A percentile compares a stretch with the other conserved stretches of the same genome.
Evolutionary conservation across 768 basidiomycete species (phyloP).

Genomic region (Xerocomellus chrysenteron): DNA sequence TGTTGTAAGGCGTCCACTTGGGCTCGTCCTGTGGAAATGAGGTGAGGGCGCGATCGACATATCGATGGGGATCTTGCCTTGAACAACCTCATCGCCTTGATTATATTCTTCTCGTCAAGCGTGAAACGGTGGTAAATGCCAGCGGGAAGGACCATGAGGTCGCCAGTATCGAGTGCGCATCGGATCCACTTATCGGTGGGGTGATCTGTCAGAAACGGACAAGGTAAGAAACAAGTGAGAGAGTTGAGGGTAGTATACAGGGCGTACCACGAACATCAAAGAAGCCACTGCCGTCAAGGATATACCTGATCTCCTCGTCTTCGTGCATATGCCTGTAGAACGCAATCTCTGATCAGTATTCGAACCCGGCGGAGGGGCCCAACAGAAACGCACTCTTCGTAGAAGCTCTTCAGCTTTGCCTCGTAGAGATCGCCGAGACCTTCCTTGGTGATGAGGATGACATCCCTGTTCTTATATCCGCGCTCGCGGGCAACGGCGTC

Average conservation of each 20-base stretch:
- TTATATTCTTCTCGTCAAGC: slow-evolving; percentile 69
- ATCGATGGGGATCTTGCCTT: slow-evolving; percentile 46
- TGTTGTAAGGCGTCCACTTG: slow-evolving; percentile 82
- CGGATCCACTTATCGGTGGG: slow-evolving; percentile 79
- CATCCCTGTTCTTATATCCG: slow-evolving; percentile 82
- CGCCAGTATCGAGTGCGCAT: slow-evolving; percentile 70
- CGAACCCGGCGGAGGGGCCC: background rate
- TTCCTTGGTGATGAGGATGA: slow-evolving; percentile 72
- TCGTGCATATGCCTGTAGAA: slow-evolving; percentile 81
- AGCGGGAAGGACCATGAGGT: slow-evolving; percentile 83
- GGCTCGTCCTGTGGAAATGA: slow-evolving; percentile 69
- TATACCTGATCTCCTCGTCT: slow-evolving; percentile 93
- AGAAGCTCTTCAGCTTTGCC: slow-evolving; percentile 77
- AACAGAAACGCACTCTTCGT: slow-evolving; percentile 61
- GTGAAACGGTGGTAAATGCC: slow-evolving; percentile 97
- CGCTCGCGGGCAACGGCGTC: slow-evolving; percentile 64
- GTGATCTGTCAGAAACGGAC: slow-evolving; percentile 45
- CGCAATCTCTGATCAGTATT: background rate
- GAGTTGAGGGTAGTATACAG: background rate
- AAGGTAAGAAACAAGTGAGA: background rate
- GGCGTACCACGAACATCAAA: slow-evolving; percentile 85
- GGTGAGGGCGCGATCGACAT: background rate
- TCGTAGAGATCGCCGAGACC: slow-evolving; percentile 85
- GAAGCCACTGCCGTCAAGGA: slow-evolving; percentile 84
- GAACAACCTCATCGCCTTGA: slow-evolving; percentile 83